Evolutionary conservation across 768 basidiomycete genomes (phyloP), one percentile per base, ranked within the genome.

Genomic region (Leccinum broughii): DNA sequence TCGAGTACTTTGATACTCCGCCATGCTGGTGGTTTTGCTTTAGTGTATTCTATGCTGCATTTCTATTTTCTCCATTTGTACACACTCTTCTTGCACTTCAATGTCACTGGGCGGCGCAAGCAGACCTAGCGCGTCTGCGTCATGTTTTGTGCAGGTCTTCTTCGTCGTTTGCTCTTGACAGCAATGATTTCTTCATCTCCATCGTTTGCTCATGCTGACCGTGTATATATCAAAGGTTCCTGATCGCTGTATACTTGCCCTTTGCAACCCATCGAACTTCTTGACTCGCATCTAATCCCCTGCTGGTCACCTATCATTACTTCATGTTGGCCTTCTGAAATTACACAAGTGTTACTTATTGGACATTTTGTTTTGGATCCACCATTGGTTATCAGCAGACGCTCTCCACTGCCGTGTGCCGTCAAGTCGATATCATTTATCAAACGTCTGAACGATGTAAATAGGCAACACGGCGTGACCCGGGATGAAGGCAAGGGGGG

Each of bases 61-160:
- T 66, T 80, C 64, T 80, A 78, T 66, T 70, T 78, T 64, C 64
- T 78, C 57, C 75, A 80, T 66, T 66, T 80, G 72, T 80, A 80
- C 68, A 71, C 75, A 59, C 54, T 80, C 61, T 65, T 80, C 54
- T 63, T 77, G 64, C 75, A 77, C 66, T 65, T 78, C 66, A 71
- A 71, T 39, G 67, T 70, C 63, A 54, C 59, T 37, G 65, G 66
- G 60, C 64, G 66, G 61, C 72, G 66, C 54, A 74, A 55, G 66
- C 69, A 73, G 69, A 61, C 61, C 26, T 75, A 72, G 64, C 32
- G 34, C 55, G n/a, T 46, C 46, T 56, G 26, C 24, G 7, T n/a
- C 17, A 26, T 59, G 34, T 39, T 53, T 37, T 35, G 26, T 59
- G 54, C 58, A 5, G 48, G 67, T 56, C 44, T 48, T 34, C 26